A percentile compares a stretch with the other conserved stretches of the same genome.
phyloP scores from a whole-genome alignment of 495 filamentous ascomycete genomes.

The Penicillium turbatum region DNA sequence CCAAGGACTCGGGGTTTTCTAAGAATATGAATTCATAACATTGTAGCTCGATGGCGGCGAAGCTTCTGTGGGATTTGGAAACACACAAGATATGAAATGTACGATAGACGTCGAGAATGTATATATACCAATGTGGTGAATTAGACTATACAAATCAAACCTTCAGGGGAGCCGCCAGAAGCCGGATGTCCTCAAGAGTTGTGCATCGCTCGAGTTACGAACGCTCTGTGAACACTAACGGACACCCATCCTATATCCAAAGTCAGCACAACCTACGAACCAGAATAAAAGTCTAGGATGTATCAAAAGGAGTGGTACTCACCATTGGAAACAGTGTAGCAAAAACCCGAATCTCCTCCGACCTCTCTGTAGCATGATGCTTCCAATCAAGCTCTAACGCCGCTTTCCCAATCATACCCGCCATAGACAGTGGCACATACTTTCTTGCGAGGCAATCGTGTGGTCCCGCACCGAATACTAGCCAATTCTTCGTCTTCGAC shows the following conservation, averaged over 20 bases:
- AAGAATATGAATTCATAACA: no score
- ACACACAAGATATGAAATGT: not conserved
- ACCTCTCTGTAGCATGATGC: slow-evolving; percentile 69
- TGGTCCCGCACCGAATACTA: slow-evolving; percentile 88
- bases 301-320: slow-evolving; percentile 27
- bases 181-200: no score
- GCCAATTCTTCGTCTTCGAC: slow-evolving; percentile 87
- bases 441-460: slow-evolving; percentile 90
- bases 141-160: not conserved
- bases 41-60: not conserved
- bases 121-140: not conserved
- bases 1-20: no score
- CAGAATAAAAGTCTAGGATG: not conserved
- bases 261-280: not conserved
- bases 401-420: slow-evolving; percentile 83
- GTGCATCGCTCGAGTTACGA: not conserved
- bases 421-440: slow-evolving; percentile 82
- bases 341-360: slow-evolving; percentile 93
- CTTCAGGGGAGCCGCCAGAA: no score
- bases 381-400: slow-evolving; percentile 78
- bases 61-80: not conserved
- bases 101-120: not conserved
- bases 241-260: slow-evolving; percentile 50
- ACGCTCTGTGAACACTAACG: slow-evolving; percentile 55
- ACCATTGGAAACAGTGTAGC: slow-evolving; percentile 93